Base-by-base conservation (phyloP, 345 rosid species). In the Linum lewisii region DNA sequence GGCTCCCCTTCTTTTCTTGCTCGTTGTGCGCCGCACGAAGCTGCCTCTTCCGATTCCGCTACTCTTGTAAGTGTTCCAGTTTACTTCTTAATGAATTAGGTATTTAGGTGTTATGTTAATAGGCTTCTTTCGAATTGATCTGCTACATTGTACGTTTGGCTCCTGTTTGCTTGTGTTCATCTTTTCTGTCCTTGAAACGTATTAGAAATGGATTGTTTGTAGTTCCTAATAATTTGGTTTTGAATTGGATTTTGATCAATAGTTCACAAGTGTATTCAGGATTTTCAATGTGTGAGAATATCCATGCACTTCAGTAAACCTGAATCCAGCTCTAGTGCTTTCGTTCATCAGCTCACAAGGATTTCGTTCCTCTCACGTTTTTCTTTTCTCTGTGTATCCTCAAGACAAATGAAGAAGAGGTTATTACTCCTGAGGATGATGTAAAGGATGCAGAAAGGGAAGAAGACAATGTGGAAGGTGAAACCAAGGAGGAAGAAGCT, bases 361-460 rank as follows among this genome's bases (percentile, higher is more conserved):
- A 14, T 59, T 44, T n/a, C 4, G 29, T n/a, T 49, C 21, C 47
- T 50, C n/a, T 44, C 21, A 38, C 2, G 18, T 16, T 11, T 4
- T 23, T 34, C 37, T 10, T 14, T 4, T 57, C 3, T 2, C 34
- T 36, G 50, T 57, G 58, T 61, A 49, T 22, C 63, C 37, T 10
- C 24, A 25, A 81, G 86, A 65, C 47, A 34, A 77, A 73, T 57
- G 65, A 60, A 22, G 63, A 67, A 37, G 79, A 65, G 34, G 34
- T 5, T 29, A 50, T 21, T 21, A 60, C 44, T 54, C 51, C 50
- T 45, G 60, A 65, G 36, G 38, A 61, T 42, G 63, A 36, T 29
- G 66, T 49, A 25, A 16, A 70, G 38, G 52, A 62, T 42, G 13
- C 18, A 42, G 47, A 29, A 29, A 3, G 7, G 34, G 34, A 29